Percentiles rank a stretch among this genome's conserved stretches.
These are phyloP conservation scores for Auriculariales sp. DNA, from an alignment of 768 basidiomycete species.

Conservation along the genomic window DNA sequence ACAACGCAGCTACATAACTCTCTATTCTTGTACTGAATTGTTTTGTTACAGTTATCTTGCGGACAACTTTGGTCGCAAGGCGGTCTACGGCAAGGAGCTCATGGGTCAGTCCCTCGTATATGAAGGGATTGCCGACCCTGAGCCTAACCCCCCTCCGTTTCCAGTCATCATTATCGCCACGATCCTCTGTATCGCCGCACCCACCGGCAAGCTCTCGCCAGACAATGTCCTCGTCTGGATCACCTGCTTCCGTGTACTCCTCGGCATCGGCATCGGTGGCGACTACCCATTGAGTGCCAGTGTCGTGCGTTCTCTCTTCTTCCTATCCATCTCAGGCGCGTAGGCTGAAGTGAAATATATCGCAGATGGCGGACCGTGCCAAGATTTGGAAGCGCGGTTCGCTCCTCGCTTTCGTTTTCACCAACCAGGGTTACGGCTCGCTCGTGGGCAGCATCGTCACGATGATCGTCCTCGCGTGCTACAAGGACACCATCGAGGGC, in stretches of 20 bases:
- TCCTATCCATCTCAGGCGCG: not conserved
- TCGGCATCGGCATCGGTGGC: conserved; percentile 67
- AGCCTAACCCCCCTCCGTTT: too few species aligned
- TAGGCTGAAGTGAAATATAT: not conserved
- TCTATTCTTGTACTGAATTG: too few species aligned
- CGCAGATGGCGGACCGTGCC: conserved; percentile 42
- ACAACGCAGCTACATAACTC: too few species aligned
- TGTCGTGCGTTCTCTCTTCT: conserved; percentile 14
- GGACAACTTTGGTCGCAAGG: conserved; percentile 54
- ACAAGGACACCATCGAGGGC: conserved; percentile 47
- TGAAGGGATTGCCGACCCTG: too few species aligned
- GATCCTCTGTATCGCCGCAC: conserved; percentile 50
- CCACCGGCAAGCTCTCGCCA: conserved; percentile 44
- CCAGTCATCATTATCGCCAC: conserved; percentile 71
- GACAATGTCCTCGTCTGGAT: conserved; percentile 45
- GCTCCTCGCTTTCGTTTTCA: conserved; percentile 62
- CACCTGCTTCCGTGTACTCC: conserved; percentile 49
- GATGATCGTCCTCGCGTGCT: conserved; percentile 48
- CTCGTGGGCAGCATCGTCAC: conserved; percentile 47
- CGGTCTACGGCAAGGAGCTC: conserved; percentile 27
- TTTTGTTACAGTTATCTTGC: conserved; percentile 62
- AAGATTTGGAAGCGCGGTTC: conserved; percentile 53
- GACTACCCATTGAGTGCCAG: conserved; percentile 70
- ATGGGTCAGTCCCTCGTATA: too few species aligned
- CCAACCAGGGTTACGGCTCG: conserved; percentile 68